Conservation (phyloP, 2,329 filamentous ascomycete species). For the Cryoendolithus antarcticus region DNA sequence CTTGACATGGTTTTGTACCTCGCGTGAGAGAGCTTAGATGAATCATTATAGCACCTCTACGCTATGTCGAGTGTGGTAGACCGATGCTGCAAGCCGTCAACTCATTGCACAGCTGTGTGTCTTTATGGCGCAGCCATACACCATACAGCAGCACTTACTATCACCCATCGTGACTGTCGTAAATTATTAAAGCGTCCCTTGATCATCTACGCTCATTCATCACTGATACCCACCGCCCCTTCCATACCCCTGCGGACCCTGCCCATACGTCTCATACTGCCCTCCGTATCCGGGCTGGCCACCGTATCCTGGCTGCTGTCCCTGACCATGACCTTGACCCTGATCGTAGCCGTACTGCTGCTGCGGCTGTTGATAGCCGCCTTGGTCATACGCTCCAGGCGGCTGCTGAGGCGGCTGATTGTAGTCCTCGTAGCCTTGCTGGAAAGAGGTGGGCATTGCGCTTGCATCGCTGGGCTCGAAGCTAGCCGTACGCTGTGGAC, state of each 20-base stretch:
- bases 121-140: too few species aligned
- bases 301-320: conserved; percentile 8
- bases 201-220: too few species aligned
- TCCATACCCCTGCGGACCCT: conserved; percentile 4
- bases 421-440: conserved; percentile 24
- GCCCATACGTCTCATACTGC: conserved; percentile 7
- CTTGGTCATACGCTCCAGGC: conserved; percentile 5
- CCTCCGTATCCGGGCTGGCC: conserved; percentile 5
- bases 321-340: conserved; percentile 10
- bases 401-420: conserved; percentile 14
- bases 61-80: too few species aligned
- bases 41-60: too few species aligned
- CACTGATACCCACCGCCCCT: too few species aligned
- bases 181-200: too few species aligned
- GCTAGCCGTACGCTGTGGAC: conserved; percentile 14
- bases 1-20: too few species aligned
- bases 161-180: too few species aligned
- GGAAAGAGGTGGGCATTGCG: conserved; percentile 22
- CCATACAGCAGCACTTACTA: too few species aligned
- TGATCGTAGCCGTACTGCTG: conserved; percentile 6
- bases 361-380: conserved; percentile 9
- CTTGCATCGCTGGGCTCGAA: conserved; percentile 17
- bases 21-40: too few species aligned
- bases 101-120: too few species aligned
- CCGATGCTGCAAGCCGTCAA: too few species aligned